Conservation (phyloP, 1,284 basidiomycete genomes). For the Ceratobasidium sp. region DNA sequence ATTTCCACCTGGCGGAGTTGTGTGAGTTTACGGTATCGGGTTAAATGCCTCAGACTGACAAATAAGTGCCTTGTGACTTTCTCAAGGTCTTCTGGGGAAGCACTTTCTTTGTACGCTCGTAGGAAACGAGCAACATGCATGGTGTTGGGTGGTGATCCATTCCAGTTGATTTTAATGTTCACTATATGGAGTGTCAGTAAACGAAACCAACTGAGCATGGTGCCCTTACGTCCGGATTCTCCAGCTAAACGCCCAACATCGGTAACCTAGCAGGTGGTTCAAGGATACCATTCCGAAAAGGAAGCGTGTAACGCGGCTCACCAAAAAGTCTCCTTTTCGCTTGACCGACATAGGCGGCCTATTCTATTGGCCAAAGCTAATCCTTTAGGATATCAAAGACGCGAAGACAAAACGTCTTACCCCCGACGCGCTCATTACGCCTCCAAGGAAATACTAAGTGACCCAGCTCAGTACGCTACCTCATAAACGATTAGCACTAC, state of each 20-base stretch:
- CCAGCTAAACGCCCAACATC: constrained; percentile 31
- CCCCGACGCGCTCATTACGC: constrained; percentile 31
- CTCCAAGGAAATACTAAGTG: constrained; percentile 34
- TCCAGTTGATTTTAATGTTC: constrained; percentile 31
- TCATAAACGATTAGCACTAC: background rate
- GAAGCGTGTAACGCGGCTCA: constrained; percentile 2
- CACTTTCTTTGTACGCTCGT: constrained; percentile 30
- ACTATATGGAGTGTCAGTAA: constrained; percentile 8
- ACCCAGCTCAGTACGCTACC: background rate
- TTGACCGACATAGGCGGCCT: constrained; percentile 38
- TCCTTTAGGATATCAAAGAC: background rate
- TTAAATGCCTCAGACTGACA: constrained; percentile 9
- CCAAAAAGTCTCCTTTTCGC: constrained; percentile 32
- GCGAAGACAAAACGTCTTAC: constrained; percentile 16
- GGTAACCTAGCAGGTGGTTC: constrained; percentile 4
- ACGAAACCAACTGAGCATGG: background rate
- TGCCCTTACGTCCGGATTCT: constrained; percentile 29
- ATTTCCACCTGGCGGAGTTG: background rate
- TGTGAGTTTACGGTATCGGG: background rate
- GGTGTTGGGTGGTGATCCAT: constrained; percentile 18
- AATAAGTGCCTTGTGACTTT: constrained; percentile 28
- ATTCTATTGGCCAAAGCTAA: constrained; percentile 21
- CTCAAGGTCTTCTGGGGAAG: constrained; percentile 30
- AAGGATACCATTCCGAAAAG: background rate
- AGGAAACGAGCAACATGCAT: constrained; percentile 35